A percentile compares a stretch with the other conserved stretches of the same genome.
phyloP scores from a whole-genome alignment of 805 yeast genomes.

The Metschnikowia santaceciliae region DNA sequence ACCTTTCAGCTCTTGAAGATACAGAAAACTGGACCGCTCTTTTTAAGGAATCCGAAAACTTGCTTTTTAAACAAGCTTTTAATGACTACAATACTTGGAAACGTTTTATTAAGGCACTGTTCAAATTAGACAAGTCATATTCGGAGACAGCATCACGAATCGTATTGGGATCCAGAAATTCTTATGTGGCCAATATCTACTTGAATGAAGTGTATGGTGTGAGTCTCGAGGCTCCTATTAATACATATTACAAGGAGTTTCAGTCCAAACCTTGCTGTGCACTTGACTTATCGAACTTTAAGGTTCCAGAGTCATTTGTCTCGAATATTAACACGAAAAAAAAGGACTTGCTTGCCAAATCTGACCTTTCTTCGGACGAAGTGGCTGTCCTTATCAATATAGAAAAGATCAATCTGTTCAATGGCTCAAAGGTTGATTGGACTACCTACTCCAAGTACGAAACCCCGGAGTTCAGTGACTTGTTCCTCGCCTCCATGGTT shows the following conservation, averaged over 20 bases:
- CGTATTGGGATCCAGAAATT: conserved; percentile 45
- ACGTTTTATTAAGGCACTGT: conserved; percentile 44
- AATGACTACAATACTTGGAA: conserved; percentile 83
- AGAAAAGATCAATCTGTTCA: conserved; percentile 9
- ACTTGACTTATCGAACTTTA: conserved; percentile 43
- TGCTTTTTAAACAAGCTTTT: conserved; percentile 46
- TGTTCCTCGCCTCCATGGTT: conserved; percentile 13
- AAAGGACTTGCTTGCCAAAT: neutral
- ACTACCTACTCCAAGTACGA: conserved; percentile 3
- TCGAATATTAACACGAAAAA: neutral
- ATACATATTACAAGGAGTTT: conserved; percentile 41
- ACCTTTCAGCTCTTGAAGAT: conserved; percentile 44
- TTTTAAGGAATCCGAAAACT: conserved; percentile 25
- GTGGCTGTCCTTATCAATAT: conserved; percentile 6
- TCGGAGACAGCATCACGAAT: conserved; percentile 23
- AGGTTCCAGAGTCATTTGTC: conserved; percentile 6
- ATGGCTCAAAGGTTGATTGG: conserved; percentile 5
- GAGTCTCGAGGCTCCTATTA: conserved; percentile 26
- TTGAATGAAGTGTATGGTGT: conserved; percentile 26
- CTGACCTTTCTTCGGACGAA: conserved; percentile 1
- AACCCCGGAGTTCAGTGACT: conserved; percentile 9
- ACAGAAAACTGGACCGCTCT: conserved; percentile 43
- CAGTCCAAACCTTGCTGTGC: conserved; percentile 63
- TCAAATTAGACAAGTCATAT: conserved; percentile 28
- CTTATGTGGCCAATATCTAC: conserved; percentile 51